phyloP scores from a whole-genome alignment of 768 basidiomycete species.

The Panus rudis region DNA sequence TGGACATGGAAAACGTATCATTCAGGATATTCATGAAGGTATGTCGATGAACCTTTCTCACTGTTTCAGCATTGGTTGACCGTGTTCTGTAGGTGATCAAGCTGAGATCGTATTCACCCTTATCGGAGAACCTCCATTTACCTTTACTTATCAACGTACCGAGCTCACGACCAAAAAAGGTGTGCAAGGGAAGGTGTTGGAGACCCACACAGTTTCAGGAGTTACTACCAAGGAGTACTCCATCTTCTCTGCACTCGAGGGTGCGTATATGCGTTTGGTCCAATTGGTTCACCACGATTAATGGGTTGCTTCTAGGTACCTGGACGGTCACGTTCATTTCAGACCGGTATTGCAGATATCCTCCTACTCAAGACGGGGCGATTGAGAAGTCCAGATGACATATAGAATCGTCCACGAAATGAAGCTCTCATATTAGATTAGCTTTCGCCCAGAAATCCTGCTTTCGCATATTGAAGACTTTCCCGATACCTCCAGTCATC shows the following conservation, averaged over 20 bases:
- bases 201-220: conserved; percentile 86
- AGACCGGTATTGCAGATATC: conserved; percentile 87
- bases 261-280: conserved; percentile 32
- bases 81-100: conserved; percentile 59
- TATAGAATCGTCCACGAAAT: background rate
- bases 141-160: conserved; percentile 89
- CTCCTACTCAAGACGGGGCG: conserved; percentile 50
- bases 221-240: conserved; percentile 74
- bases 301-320: conserved; percentile 53
- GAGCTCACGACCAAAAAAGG: conserved; percentile 66
- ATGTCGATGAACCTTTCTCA: conserved; percentile 12
- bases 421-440: too few species aligned
- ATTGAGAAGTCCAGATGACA: conserved; percentile 27
- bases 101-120: conserved; percentile 91
- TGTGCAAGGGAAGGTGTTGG: conserved; percentile 72
- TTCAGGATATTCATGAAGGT: conserved; percentile 91
- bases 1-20: conserved; percentile 71
- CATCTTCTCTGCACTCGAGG: conserved; percentile 88
- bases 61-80: background rate
- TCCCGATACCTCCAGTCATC: too few species aligned
- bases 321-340: conserved; percentile 92
- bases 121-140: conserved; percentile 89
- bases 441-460: too few species aligned
- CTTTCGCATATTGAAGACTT: too few species aligned
- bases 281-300: conserved; percentile 1